A percentile compares a stretch with the other conserved stretches of the same genome.
phyloP scores from a whole-genome alignment of 2,329 filamentous ascomycete species.

The Byssothecium circinans region DNA sequence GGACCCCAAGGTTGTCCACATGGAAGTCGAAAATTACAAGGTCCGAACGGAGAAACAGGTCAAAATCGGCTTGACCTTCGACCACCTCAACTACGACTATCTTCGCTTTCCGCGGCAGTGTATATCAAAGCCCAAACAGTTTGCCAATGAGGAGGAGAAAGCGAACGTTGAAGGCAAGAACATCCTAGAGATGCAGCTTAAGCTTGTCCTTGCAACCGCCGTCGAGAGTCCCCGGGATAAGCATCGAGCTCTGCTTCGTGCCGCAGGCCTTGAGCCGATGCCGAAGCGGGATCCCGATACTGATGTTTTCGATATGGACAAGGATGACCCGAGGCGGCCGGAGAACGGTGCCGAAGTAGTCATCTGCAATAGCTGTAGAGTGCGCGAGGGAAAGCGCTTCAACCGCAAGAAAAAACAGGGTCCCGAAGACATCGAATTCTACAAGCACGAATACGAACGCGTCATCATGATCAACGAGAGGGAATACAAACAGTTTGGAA shows the following conservation, averaged over 20 bases:
- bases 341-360: conserved; percentile 90
- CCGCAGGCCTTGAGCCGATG: conserved; percentile 50
- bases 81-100: conserved; percentile 73
- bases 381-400: conserved; percentile 85
- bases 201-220: conserved; percentile 84
- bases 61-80: conserved; percentile 78
- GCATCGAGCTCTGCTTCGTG: conserved; percentile 66
- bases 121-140: conserved; percentile 90
- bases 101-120: conserved; percentile 86
- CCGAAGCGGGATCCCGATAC: conserved; percentile 40
- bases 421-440: conserved; percentile 85
- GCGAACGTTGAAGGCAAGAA: conserved; percentile 67
- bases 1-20: conserved; percentile 15
- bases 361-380: conserved; percentile 90
- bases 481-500: conserved; percentile 40
- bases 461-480: conserved; percentile 46
- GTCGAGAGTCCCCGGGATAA: conserved; percentile 73
- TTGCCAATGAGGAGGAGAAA: conserved; percentile 71
- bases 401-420: conserved; percentile 93
- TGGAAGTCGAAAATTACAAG: conserved; percentile 56
- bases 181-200: conserved; percentile 28
- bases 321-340: conserved; percentile 69
- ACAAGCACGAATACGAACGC: conserved; percentile 52
- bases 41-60: conserved; percentile 97
- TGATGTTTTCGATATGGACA: conserved; percentile 49